Base-by-base conservation (phyloP, 306 rosid genomes). In the Pyrus communis region DNA sequence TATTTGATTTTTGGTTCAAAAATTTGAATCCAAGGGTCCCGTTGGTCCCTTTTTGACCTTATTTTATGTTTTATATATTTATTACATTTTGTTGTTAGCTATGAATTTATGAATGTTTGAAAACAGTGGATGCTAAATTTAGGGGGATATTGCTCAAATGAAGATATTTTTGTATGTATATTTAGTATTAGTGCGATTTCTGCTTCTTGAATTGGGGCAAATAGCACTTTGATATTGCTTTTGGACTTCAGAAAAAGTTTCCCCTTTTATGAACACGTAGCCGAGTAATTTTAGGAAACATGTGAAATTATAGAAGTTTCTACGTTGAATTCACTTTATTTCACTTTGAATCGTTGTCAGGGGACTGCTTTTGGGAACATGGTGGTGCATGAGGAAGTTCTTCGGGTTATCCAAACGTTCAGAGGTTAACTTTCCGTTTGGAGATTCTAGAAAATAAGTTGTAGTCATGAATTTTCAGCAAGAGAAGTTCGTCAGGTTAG, bases 301-400 rank as follows among this genome's bases (percentile, higher is more conserved):
- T 22, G 33, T 31, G 33, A 31, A 31, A 31, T 31, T 31, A 31
- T 31, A 31, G 5, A 30, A 15, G 43, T 38, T 81, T 68, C 33
- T 67, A 49, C 35, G 54, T 28, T 43, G 57, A 54, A 76, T 60
- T 59, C 78, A 69, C 23, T 9, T 66, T 45, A 49, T 61, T 64
- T 71, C 21, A 23, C n/a, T 54, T 40, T 40, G 62, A 23, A 42
- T 55, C 6, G n/a, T 30, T 68, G 75, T 82, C 67, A 85, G 84
- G 90, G 85, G 83, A 64, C 71, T 30, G 86, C 72, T 71, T 23
- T 80, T 69, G 84, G 84, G 84, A 77, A 64, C 75, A 71, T 74
- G 4, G 45, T 74, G 76, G 77, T 81, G 57, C 74, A 81, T 71
- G 84, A 75, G 77, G 86, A 75, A 74, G 79, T 62, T 84, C 40